Base-by-base conservation (phyloP, 2,329 filamentous ascomycete genomes). In the Leptographium procerum region DNA sequence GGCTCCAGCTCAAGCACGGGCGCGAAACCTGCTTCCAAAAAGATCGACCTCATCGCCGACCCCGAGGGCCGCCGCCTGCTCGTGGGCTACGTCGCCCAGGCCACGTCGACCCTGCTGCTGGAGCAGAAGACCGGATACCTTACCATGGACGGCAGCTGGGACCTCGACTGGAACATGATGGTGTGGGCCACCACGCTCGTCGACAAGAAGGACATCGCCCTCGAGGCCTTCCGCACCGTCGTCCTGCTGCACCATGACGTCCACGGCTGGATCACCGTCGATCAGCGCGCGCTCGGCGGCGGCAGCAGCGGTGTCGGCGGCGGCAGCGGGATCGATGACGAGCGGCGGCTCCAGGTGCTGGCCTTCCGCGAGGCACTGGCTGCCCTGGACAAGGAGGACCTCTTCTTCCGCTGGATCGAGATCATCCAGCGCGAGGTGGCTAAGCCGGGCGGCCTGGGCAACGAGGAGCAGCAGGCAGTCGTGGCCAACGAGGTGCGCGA, bases 401-500 rank as follows among this genome's bases (percentile, higher is more conserved):
- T 96, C 57, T 96, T 96, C 74, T 96, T 88, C 74, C 83, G 87
- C 58, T 96, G 91, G 90, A 88, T 96, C 54, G 91, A 96, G 74
- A 81, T 95, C 67, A 85, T 96, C 55, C 91, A 96, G 72, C 95
- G 84, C 66, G 91, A 96, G 72, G 86, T 88, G 48, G 86, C 84
- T 40, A 81, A 82, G 64, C 88, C 90, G 0, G 89, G 86, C 22
- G 89, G 88, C 0, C 95, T 95, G 67, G 88, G 86, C 1, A 53
- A 61, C 45, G 74, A 78, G 0, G 87, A 91, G 68, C 80, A 84
- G 66, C 90, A 95, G 71, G 76, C 82, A 58, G 80, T 77, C 50
- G 86, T 88, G 1, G 89, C 89, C 60, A 74, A 82, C 62, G 85
- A 91, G 71, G 88, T 91, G 55, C 83, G 86, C 66, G 80, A 83